Percentiles rank a stretch among this genome's conserved stretches.
Evolutionary conservation across 139 green algal species (phyloP).

Genomic region (Microglena sp.): DNA sequence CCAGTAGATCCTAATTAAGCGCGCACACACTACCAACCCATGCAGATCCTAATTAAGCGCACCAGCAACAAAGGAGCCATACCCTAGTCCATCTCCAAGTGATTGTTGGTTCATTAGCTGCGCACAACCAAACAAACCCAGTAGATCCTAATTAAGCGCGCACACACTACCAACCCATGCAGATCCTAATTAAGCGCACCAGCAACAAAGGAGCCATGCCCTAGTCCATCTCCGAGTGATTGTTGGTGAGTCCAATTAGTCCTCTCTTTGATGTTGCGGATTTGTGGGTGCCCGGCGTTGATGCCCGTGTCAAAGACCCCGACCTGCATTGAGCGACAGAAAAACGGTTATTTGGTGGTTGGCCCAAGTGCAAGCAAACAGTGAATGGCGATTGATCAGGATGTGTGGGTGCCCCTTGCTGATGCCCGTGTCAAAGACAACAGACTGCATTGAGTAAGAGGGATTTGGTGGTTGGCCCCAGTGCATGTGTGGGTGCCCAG

Average conservation of each 20-base stretch:
- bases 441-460: too few species aligned
- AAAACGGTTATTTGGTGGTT: background rate
- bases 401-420: background rate
- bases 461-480: too few species aligned
- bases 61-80: conserved; percentile 91
- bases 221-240: conserved; percentile 85
- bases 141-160: too few species aligned
- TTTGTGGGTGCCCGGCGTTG: conserved; percentile 75
- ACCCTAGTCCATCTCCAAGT: conserved; percentile 85
- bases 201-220: conserved; percentile 95
- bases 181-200: too few species aligned
- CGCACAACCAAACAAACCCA: too few species aligned
- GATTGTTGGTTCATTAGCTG: conserved; percentile 91
- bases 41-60: too few species aligned
- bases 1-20: too few species aligned
- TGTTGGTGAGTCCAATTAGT: conserved; percentile 97
- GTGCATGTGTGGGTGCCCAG: conserved; percentile 84
- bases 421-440: background rate
- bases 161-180: too few species aligned
- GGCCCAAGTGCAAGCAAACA: too few species aligned
- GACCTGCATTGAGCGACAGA: too few species aligned
- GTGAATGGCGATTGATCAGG: background rate
- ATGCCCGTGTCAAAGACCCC: conserved; percentile 99
- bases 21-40: too few species aligned
- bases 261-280: conserved; percentile 91